Evolutionary conservation across 2,329 filamentous ascomycete genomes (phyloP).

Genomic region (Cryphonectria radicalis): DNA sequence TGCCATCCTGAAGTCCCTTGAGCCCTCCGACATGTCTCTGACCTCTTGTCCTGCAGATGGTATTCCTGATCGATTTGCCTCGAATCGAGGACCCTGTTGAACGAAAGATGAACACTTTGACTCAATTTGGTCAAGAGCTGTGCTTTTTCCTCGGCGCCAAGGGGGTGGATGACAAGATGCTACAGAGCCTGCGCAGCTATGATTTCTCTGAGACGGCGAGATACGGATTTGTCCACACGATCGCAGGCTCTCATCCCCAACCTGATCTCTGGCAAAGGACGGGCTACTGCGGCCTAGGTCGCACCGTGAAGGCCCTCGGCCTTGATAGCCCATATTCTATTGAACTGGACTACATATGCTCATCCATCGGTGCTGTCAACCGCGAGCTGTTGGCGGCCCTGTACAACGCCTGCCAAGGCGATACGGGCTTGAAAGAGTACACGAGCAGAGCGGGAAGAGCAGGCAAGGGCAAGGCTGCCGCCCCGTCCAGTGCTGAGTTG

Average conservation of each 20-base stretch:
- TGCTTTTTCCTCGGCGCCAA: constrained; percentile 71
- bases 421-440: constrained; percentile 52
- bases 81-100: constrained; percentile 47
- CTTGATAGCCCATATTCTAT: constrained; percentile 59
- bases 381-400: constrained; percentile 64
- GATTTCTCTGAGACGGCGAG: constrained; percentile 76
- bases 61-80: constrained; percentile 93
- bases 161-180: constrained; percentile 65
- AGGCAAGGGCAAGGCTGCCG: constrained; percentile 35
- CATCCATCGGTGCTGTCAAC: constrained; percentile 80
- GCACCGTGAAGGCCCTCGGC: constrained; percentile 66
- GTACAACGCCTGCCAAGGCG: constrained; percentile 59
- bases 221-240: constrained; percentile 83
- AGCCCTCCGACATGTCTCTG: constrained; percentile 20
- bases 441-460: constrained; percentile 42
- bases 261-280: constrained; percentile 46
- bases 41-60: constrained; percentile 54
- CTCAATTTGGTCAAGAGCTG: constrained; percentile 71
- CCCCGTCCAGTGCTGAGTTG: constrained; percentile 32
- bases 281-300: constrained; percentile 72
- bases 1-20: constrained; percentile 17
- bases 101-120: constrained; percentile 39
- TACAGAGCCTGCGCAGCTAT: constrained; percentile 73
- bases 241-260: constrained; percentile 62
- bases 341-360: constrained; percentile 76